A percentile compares a stretch with the other conserved stretches of the same genome.
phyloP scores from a whole-genome alignment of 2,329 filamentous ascomycete species.

The Cordyceps sp. region DNA sequence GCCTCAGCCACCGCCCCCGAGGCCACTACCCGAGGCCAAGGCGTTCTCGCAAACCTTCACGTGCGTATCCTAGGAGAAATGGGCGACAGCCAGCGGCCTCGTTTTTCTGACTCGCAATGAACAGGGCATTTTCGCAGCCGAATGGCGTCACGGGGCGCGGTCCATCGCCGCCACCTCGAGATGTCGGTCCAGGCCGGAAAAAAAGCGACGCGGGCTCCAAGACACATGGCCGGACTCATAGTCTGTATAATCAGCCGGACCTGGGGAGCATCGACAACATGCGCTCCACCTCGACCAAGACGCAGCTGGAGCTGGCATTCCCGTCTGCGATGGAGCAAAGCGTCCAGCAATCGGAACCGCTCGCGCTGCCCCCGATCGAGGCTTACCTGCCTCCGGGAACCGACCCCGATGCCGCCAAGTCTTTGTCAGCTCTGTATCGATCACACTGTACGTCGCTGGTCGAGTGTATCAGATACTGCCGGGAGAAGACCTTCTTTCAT shows the following conservation, averaged over 20 bases:
- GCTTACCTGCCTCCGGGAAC: conserved; percentile 66
- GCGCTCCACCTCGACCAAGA: conserved; percentile 39
- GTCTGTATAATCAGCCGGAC: conserved; percentile 43
- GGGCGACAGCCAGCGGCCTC: neutral
- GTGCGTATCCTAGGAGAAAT: conserved; percentile 17
- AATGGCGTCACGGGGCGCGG: conserved; percentile 12
- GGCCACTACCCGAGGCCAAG: conserved; percentile 30
- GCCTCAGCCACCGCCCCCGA: conserved; percentile 25
- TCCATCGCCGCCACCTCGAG: conserved; percentile 13
- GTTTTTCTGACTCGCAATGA: conserved; percentile 12
- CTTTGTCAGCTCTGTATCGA: conserved; percentile 73
- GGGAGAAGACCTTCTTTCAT: conserved; percentile 91
- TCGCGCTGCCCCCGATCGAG: conserved; percentile 74
- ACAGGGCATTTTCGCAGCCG: conserved; percentile 13
- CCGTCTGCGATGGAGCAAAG: conserved; percentile 36
- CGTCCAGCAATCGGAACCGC: conserved; percentile 43
- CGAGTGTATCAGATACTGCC: conserved; percentile 90
- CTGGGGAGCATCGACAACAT: conserved; percentile 40
- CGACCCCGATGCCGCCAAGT: conserved; percentile 73
- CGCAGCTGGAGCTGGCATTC: conserved; percentile 42
- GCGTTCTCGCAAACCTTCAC: conserved; percentile 32
- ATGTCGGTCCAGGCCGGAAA: conserved; percentile 8
- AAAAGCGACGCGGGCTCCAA: conserved; percentile 2
- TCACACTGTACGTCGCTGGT: conserved; percentile 92
- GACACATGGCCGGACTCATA: conserved; percentile 16